Percentiles rank a stretch among this genome's conserved stretches.
These are phyloP conservation scores for Claviceps digitariae DNA, from an alignment of 2,329 filamentous ascomycete genomes.

Conservation along the genomic window DNA sequence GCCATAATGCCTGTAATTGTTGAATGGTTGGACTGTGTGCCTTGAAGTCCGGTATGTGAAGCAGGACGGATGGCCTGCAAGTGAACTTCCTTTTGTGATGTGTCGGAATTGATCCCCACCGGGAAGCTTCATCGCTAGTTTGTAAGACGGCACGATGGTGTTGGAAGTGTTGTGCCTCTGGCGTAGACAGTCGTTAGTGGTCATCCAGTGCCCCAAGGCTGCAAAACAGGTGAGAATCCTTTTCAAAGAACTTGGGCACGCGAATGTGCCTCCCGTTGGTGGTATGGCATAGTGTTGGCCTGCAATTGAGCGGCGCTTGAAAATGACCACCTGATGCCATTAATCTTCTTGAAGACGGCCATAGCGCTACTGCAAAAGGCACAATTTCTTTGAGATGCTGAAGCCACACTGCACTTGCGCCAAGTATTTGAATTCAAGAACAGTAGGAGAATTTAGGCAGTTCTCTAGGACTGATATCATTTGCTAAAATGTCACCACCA, in stretches of 20 bases:
- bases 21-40: conserved; percentile 1
- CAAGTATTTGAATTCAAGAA: neutral
- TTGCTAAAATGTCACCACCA: neutral
- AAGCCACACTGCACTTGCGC: neutral
- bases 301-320: neutral
- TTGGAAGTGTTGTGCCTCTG: neutral
- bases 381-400: neutral
- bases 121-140: neutral
- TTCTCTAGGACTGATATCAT: neutral
- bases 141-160: neutral
- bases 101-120: neutral
- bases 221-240: too few relatives aligned
- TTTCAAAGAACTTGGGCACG: too few relatives aligned
- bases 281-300: neutral
- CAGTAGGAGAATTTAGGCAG: neutral
- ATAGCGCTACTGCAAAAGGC: neutral
- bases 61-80: neutral
- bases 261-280: neutral
- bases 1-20: neutral
- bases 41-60: neutral
- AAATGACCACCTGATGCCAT: neutral
- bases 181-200: neutral
- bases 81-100: conserved; percentile 3
- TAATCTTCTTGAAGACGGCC: neutral
- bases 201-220: neutral